Base-by-base conservation (phyloP, 2,329 filamentous ascomycete genomes). In the Metarhizium sp. region DNA sequence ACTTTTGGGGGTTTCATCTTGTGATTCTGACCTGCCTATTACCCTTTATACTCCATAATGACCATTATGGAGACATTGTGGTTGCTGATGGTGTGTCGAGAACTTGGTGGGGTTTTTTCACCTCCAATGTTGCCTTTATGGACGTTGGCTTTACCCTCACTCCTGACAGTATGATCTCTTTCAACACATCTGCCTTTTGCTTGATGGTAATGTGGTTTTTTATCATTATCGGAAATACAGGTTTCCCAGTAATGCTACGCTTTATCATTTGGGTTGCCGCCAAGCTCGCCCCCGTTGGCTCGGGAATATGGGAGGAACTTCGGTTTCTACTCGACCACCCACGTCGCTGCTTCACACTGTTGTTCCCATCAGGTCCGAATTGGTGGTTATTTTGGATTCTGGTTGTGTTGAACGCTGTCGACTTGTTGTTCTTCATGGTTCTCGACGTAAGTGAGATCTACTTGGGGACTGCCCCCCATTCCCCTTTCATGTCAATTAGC, bases 351-450 rank as follows among this genome's bases (percentile, higher is more conserved):
- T 99, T 99, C 66, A 99, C 94, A 0, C 76, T 99, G 14, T 76
- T 99, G 0, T 99, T 99, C 62, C 94, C 94, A 0, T 86, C 88
- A 0, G 85, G 84, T 54, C 90, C 92, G 2, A 97, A 90, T 1
- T 97, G 94, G 94, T 96, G 91, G 90, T 77, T 99, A 0, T 95
- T 97, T 66, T 87, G 84, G 71, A 87, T 96, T 34, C 76, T 99
- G 6, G 76, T 95, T 4, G 68, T 86, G 2, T 77, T 99, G 57
- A 99, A 99, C 66, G 84, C 80, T 10, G 73, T 95, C 36, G 94
- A 99, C 71, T 66, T 97, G 59, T 78, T 97, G 49, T 88, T 97
- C 66, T 99, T 96, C 69, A 85, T 96, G 58, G 82, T 97, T 57
- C 82, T 99, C 16, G 94, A 99, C 76, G 84, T 91, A 70, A 76